These are phyloP conservation scores for Candida succiphila DNA, from an alignment of 805 yeast species.

Conservation along the genomic window DNA sequence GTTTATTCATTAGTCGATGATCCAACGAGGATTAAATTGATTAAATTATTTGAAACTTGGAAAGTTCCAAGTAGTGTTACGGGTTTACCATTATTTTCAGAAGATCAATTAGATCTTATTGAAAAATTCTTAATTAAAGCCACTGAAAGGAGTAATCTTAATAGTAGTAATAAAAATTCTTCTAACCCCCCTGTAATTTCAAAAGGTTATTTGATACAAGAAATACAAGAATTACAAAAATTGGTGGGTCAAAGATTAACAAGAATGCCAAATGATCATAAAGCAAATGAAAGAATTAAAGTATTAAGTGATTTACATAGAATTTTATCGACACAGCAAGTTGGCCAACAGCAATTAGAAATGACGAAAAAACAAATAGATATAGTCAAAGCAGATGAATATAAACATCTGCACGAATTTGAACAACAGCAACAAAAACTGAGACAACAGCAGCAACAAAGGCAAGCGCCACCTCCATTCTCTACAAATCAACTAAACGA, in stretches of 20 bases:
- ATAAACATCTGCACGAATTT: slow-evolving; percentile 14
- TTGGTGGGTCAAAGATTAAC: slow-evolving; percentile 30
- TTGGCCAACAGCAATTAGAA: slow-evolving; percentile 21
- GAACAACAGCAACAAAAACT: slow-evolving; percentile 18
- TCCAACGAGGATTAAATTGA: slow-evolving; percentile 59
- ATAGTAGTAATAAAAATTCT: slow-evolving; percentile 3
- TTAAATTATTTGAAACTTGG: slow-evolving; percentile 84
- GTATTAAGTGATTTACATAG: slow-evolving; percentile 33
- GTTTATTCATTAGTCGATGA: slow-evolving; percentile 77
- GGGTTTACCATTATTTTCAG: slow-evolving; percentile 64
- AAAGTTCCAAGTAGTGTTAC: slow-evolving; percentile 51
- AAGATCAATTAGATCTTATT: slow-evolving; percentile 57
- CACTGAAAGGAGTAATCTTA: slow-evolving; percentile 27
- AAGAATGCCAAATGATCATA: slow-evolving; percentile 25
- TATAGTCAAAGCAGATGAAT: slow-evolving; percentile 23
- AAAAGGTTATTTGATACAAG: slow-evolving; percentile 12
- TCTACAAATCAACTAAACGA: slow-evolving; percentile 25
- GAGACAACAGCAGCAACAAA: slow-evolving; percentile 9
- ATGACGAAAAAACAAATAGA: slow-evolving; percentile 21
- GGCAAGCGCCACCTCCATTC: slow-evolving; percentile 20
- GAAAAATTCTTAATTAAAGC: slow-evolving; percentile 64
- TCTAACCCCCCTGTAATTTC: slow-evolving; percentile 3
- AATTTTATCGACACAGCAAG: slow-evolving; percentile 21
- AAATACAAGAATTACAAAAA: slow-evolving; percentile 28
- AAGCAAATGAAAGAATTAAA: slow-evolving; percentile 31